Conservation (phyloP, 2,329 filamentous ascomycete species). For the Trichoderma sp. region DNA sequence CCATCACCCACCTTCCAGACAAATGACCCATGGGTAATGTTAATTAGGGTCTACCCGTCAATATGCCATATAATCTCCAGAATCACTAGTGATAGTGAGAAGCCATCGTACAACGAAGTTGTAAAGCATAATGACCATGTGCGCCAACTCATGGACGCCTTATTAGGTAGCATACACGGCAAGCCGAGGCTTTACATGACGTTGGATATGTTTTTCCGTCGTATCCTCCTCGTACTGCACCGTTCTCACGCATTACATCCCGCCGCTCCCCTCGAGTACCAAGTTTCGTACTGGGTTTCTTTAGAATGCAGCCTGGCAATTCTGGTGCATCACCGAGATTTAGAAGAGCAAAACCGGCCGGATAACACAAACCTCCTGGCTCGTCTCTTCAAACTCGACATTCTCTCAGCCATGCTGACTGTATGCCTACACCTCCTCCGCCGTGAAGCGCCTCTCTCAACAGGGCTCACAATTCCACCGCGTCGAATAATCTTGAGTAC, state of each 20-base stretch:
- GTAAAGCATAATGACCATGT: background rate
- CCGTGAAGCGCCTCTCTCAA: background rate
- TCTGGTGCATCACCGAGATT: background rate
- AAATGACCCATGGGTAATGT: background rate
- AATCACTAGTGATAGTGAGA: background rate
- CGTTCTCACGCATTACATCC: background rate
- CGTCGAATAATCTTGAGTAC: background rate
- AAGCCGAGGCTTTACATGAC: background rate
- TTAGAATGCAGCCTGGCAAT: background rate
- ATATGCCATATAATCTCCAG: background rate
- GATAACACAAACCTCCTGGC: background rate
- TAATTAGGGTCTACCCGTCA: background rate
- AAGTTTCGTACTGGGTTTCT: background rate
- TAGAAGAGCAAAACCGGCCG: background rate
- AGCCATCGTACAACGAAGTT: background rate
- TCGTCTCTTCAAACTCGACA: background rate
- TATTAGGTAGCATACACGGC: background rate
- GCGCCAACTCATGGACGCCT: background rate
- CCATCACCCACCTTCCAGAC: background rate
- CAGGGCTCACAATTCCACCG: background rate
- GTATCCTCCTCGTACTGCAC: background rate
- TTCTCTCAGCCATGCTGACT: background rate
- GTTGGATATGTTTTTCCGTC: background rate
- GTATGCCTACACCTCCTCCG: background rate
- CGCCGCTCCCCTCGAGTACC: background rate